Evolutionary conservation across 2,329 filamentous ascomycete genomes (phyloP), one percentile per base, ranked within the genome.

Genomic region (Fusarium sp.): DNA sequence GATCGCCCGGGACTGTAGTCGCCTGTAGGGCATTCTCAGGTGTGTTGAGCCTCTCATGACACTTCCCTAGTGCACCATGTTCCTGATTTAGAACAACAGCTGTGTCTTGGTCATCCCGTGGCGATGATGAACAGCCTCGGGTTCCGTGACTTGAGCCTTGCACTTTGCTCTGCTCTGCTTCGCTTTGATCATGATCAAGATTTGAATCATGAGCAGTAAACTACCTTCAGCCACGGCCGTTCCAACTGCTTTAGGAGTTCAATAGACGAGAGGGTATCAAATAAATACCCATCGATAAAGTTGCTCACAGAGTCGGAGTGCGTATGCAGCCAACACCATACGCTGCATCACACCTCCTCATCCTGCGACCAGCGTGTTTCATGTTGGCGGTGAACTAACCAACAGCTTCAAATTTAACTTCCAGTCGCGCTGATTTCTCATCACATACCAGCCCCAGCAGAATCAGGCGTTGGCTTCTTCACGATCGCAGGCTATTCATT

Each of bases 21-120:
- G 56, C 38, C 20, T 50, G 50, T 52, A 71, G 25, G 47, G 47
- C 45, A 50, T 50, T 50, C 45, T 50, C 45, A 50, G 45, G 45
- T 50, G 16, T 52, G 47, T 52, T 74, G 64, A 74, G 71, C 71
- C 71, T 74, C 71, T 62, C 42, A 68, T 45, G 60, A 31, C 63
- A 62, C 31, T 57, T 47, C n/a, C 52, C 29, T 59, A 66, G 65
- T 59, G 65, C 71, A 66, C 69, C 65, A 59, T 59, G 45, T 73
- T 73, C 71, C 74, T 74, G 69, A 74, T 73, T 74, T 74, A 74
- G 72, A 74, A 74, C 71, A 50, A 57, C n/a, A 71, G 35, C 40
- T 42, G 35, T 45, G 58, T 35, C 58, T 50, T 33, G 52, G 29
- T 50, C n/a, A 38, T 57, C 36, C 42, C 38, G 57, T 73, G 70